Base-by-base conservation (phyloP, 2,329 filamentous ascomycete genomes). In the Myriosclerotinia scirpicola region DNA sequence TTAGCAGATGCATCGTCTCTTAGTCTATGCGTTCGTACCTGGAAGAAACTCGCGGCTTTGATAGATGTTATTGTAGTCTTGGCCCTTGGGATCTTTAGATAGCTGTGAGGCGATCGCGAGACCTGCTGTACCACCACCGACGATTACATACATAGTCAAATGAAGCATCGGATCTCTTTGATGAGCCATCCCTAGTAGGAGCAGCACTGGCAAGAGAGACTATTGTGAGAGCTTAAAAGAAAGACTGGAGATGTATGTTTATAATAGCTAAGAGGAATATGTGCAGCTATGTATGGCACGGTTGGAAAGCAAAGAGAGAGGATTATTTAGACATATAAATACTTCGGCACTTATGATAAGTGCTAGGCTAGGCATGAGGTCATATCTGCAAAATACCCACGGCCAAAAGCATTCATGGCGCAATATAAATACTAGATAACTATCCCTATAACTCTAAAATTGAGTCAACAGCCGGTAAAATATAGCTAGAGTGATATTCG, bases 41-140 rank as follows among this genome's bases (percentile, higher is more conserved):
- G 14, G 15, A 50, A 50, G 52, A 54, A 67, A 15, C 20, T 53
- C 1, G 68, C 71, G 6, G 68, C 69, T 59, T 72, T 68, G 9
- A 72, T 56, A 0, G 70, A 67, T 22, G 68, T 69, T 34, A 72
- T 68, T 40, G 48, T 68, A 17, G 67, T 52, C 5, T 42, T n/a
- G n/a, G n/a, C n/a, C n/a, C n/a, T n/a, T 26, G 8, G 59, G 83
- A 77, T 94, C 93, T 78, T 91, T 85, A 36, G 91, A 59, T n/a
- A 82, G 74, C 6, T 80, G 76, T 36, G 74, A 74, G 5, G 80
- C 81, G 22, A 82, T 73, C 1, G 78, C 76, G 6, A 81, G 75
- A 6, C 81, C 80, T 6, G 80, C 76, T 0, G 80, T 81, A 5
- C 81, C 80, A 5, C 80, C 80, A 8, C 81, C 80, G 7, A 81